A percentile compares a stretch with the other conserved stretches of the same genome.
Evolutionary conservation across 2,329 filamentous ascomycete species (phyloP).

Genomic region (Pseudogymnoascus sp.): DNA sequence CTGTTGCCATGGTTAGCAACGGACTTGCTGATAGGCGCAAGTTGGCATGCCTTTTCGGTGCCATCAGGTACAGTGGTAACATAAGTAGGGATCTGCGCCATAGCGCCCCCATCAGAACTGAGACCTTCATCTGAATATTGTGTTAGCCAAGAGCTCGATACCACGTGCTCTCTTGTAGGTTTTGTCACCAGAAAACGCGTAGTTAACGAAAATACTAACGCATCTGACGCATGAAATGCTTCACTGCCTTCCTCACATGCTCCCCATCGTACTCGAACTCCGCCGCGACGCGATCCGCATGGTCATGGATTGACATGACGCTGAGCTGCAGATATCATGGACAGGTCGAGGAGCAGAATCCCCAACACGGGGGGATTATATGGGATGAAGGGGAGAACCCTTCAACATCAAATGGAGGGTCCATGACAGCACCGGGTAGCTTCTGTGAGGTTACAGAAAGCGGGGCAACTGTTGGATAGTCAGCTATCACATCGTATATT

Average conservation of each 20-base stretch:
- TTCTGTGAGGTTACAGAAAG: constrained; percentile 7
- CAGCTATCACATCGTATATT: neutral
- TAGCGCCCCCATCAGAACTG: constrained; percentile 63
- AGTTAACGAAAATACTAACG: constrained; percentile 37
- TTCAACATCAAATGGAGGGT: neutral
- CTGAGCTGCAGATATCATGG: constrained; percentile 32
- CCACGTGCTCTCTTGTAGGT: constrained; percentile 2
- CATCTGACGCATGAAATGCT: constrained; percentile 83
- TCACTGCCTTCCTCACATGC: constrained; percentile 70
- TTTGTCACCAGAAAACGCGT: constrained; percentile 31
- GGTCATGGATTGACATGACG: constrained; percentile 55
- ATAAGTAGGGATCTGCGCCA: constrained; percentile 96
- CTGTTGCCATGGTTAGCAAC: constrained; percentile 28
- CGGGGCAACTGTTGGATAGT: neutral
- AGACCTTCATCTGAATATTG: constrained; percentile 64
- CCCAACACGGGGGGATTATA: neutral
- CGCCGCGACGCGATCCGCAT: constrained; percentile 70
- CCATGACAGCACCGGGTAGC: neutral
- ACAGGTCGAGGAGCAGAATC: neutral
- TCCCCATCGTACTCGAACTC: constrained; percentile 79
- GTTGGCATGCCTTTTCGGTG: constrained; percentile 71
- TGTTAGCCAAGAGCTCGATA: neutral
- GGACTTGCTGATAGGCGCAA: neutral
- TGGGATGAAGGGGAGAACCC: neutral
- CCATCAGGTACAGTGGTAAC: constrained; percentile 94